Evolutionary conservation across 352 stramenopile genomes (phyloP), one percentile per base, ranked within the genome.

Genomic region (Pythium dissimile): DNA sequence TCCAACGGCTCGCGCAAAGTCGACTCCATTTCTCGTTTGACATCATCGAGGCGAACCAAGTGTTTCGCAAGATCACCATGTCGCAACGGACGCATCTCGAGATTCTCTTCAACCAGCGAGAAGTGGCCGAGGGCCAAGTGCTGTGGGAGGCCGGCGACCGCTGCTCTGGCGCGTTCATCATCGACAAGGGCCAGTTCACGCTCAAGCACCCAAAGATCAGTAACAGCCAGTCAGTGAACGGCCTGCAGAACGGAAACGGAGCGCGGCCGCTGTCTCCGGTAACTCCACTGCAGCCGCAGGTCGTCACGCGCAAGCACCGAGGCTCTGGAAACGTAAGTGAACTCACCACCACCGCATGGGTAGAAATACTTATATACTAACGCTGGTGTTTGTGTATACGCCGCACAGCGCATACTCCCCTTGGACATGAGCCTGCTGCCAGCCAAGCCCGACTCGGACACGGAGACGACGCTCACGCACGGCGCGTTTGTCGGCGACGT

Each of bases 41-140:
- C 54, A 84, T 84, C 13, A 84, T 96, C 21, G 77, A 89, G 51
- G 71, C 73, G 32, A 95, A 95, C 51, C 71, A 80, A 51, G 73
- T 96, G 3, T 88, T 96, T 30, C 71, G 78, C 37, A 78, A 82
- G 32, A 72, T 96, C n/a, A 94, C 80, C 10, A 60, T 77, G 31
- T 75, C 80, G 15, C 87, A 96, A 54, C 89, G 87, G 37, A 94
- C 89, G n/a, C 76, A 86, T 28, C 72, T 96, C 23, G 86, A 96
- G 69, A 91, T 90, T 42, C 77, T 91, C 12, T 47, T 92, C 21
- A 76, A 69, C 34, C 75, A 84, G 32, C 66, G 71, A 8, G 71
- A 81, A 23, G 79, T 92, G 45, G 61, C 39, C 2, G 72, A 81
- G 20, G 84, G 86, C 4, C 79, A 94, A 32, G 69, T 88, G 32